Base-by-base conservation (phyloP, 23 red algal genomes). In the Porphyridium purpureum region DNA sequence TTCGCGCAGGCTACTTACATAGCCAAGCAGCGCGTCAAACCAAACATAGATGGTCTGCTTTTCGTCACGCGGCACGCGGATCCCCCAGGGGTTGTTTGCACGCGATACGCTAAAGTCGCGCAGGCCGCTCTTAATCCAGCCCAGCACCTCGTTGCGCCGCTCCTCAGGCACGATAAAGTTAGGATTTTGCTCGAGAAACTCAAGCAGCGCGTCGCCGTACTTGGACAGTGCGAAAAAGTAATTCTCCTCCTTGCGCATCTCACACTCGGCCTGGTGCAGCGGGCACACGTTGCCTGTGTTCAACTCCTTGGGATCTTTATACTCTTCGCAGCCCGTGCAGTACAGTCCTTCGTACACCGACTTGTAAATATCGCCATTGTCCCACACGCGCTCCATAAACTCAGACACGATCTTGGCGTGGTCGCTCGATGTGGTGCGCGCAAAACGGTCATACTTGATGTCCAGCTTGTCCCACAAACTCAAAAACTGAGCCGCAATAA, bases 241-340 rank as follows among this genome's bases (percentile, higher is more conserved):
- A 27, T 98, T 98, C 8, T 98, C 80, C 54, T 98, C 90, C 0
- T 59, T 52, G 24, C 90, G 56, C 19, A 7, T 31, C 29, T 27
- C 24, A 38, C 90, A 98, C 3, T 30, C 14, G 6, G 55, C 80
- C 21, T 54, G 72, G 38, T 98, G 90, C 21, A 66, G 60, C n/a
- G 75, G 74, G 53, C 90, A 98, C 0, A 81, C 27, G 28, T 73
- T 71, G 30, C 63, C 66, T 3, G 72, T 69, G 0, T 54, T 24
- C 20, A 98, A 50, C 20, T 86, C 90, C 50, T 85, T 75, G 36
- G 40, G 15, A 49, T 86, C 90, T 28, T 98, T 98, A 67, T 85
- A 98, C 57, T 98, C 90, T 54, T 98, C 90, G 35, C 90, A 98
- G 21, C 69, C 90, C 8, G 81, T 82, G 59, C 90, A 98, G 56